These are phyloP conservation scores for Starmerella etchellsii DNA, from an alignment of 805 yeast species.

Conservation along the genomic window DNA sequence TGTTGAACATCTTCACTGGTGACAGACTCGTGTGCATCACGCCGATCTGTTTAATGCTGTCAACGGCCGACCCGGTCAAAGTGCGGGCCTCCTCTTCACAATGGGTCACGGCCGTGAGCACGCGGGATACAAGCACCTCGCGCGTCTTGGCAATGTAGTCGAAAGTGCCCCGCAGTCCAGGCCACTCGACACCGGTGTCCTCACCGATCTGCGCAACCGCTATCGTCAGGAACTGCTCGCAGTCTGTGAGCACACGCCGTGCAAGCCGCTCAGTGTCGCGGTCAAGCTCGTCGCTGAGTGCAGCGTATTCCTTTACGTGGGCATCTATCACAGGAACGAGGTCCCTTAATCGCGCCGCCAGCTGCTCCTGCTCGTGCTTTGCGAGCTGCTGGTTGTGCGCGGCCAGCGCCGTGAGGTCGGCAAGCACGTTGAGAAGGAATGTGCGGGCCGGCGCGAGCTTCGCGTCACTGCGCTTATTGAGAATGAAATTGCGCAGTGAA, in stretches of 20 bases:
- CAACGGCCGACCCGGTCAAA: constrained; percentile 48
- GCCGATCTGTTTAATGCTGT: constrained; percentile 50
- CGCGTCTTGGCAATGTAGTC: constrained; percentile 63
- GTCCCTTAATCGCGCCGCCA: constrained; percentile 38
- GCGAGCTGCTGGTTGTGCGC: constrained; percentile 43
- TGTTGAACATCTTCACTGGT: constrained; percentile 36
- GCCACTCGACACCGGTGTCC: constrained; percentile 40
- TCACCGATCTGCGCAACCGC: constrained; percentile 44
- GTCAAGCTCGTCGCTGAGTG: constrained; percentile 47
- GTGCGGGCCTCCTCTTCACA: constrained; percentile 61
- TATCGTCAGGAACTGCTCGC: constrained; percentile 39
- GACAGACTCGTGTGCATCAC: constrained; percentile 31
- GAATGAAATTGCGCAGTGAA: constrained; percentile 67
- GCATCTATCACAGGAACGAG: constrained; percentile 54
- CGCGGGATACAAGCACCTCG: constrained; percentile 47
- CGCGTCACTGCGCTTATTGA: constrained; percentile 79
- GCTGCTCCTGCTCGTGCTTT: constrained; percentile 34
- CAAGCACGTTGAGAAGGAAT: constrained; percentile 56
- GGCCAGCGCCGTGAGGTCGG: constrained; percentile 52
- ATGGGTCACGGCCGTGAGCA: constrained; percentile 47
- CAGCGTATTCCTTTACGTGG: constrained; percentile 39
- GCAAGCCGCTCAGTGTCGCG: constrained; percentile 49
- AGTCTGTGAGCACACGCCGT: constrained; percentile 44
- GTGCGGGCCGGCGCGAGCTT: constrained; percentile 87
- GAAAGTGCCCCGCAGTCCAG: constrained; percentile 50